Percentiles rank a stretch among this genome's conserved stretches.
Evolutionary conservation across 148 eudicot genomes (phyloP).

Genomic region (Rhododendron mucronatum): DNA sequence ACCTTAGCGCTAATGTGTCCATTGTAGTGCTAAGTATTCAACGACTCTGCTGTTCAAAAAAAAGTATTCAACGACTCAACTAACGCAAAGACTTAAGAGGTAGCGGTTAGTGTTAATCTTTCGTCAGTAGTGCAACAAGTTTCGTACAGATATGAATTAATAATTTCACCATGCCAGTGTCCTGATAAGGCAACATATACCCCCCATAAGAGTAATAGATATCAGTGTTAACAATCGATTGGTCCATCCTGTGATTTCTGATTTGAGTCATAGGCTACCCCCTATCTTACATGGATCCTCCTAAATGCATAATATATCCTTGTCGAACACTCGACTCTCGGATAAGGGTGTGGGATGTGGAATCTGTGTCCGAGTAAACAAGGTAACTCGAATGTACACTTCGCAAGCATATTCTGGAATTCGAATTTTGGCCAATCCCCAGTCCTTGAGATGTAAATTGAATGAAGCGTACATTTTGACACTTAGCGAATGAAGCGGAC

Average conservation of each 20-base stretch:
- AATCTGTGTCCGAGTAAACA: not conserved
- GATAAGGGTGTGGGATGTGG: not conserved
- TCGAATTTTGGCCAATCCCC: no score
- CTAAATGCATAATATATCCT: not conserved
- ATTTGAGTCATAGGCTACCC: not conserved
- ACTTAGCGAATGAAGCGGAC: not conserved
- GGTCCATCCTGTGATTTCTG: not conserved
- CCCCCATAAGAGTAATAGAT: not conserved
- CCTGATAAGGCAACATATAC: not conserved
- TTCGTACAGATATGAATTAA: not conserved
- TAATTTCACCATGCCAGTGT: not conserved
- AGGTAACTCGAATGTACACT: not conserved
- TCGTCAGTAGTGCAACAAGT: not conserved
- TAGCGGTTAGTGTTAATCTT: not conserved
- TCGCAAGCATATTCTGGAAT: not conserved
- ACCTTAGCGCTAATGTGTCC: not conserved
- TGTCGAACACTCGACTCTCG: not conserved
- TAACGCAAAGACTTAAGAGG: not conserved
- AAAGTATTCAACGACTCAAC: not conserved
- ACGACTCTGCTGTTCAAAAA: not conserved
- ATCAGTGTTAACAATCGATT: not conserved
- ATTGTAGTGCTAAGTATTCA: not conserved
- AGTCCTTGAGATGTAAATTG: not conserved
- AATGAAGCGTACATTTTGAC: not conserved
- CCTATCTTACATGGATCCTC: not conserved